Evolutionary conservation across 352 stramenopile genomes (phyloP), one percentile per base, ranked within the genome.

Genomic region (Globisporangium echinulatum): DNA sequence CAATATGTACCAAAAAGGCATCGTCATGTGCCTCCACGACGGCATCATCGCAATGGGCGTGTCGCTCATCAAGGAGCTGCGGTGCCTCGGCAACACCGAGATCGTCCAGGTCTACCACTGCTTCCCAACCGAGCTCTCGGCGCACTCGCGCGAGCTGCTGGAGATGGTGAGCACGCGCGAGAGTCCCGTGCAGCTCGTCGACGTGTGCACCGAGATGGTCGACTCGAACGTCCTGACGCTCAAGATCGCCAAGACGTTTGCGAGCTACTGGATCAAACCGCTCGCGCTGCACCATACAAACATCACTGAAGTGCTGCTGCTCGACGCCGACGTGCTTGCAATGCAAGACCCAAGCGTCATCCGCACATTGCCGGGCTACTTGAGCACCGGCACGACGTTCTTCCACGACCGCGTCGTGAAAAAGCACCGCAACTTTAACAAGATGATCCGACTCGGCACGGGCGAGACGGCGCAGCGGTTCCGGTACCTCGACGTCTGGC

Each of bases 361-460:
- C 13, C 74, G 78, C 7, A 57, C 55, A 0, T 72, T 74, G 0
- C 57, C 65, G 0, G 78, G 74, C 9, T 88, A 88, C 47, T 39
- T 60, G 2, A 42, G 55, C n/a, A 85, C 70, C 4, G 78, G 78
- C 19, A 82, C 78, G n/a, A 79, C 65, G 15, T 88, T 88, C 60
- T 88, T 88, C 71, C 83, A 83, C 57, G 78, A 88, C 53, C 78
- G 78, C n/a, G 74, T 88, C 78, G 68, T 85, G 37, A 67, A 69
- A 11, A 76, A 75, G 48, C 64, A 68, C 6, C 61, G 73, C 25
- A 85, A 75, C 55, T 82, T 90, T 59, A 85, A 88, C 59, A 70
- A 39, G 64, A 75, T 36, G 49, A 85, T 49, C 69, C 77, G 7
- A 47, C 63, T 4, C 17, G 50, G 11, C 10, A 79, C 7, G 60